A percentile compares a stretch with the other conserved stretches of the same genome.
Conservation (phyloP, 2,329 filamentous ascomycete genomes). For the Penicillium sp. region DNA sequence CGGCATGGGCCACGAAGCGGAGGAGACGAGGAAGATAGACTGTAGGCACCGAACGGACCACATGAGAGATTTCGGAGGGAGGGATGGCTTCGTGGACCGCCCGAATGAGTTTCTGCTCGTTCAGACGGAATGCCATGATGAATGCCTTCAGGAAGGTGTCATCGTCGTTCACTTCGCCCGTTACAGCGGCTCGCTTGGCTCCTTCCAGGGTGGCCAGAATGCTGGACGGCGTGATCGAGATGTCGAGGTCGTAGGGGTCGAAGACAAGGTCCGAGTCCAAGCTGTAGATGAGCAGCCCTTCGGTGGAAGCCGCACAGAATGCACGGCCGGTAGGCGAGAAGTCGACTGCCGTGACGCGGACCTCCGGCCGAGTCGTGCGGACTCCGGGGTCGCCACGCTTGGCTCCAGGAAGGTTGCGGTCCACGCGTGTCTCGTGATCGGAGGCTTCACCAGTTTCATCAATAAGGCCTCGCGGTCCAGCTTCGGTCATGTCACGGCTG, state of each 20-base stretch:
- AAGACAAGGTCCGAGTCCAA: conserved; percentile 77
- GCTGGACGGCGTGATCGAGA: conserved; percentile 81
- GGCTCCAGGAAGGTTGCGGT: conserved; percentile 71
- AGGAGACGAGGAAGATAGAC: conserved; percentile 81
- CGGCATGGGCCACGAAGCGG: conserved; percentile 76
- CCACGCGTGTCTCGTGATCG: conserved; percentile 75
- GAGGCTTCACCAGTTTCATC: conserved; percentile 82
- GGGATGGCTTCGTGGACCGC: conserved; percentile 80
- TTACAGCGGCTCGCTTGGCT: conserved; percentile 28
- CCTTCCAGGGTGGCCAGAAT: conserved; percentile 63
- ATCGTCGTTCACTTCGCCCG: conserved; percentile 53
- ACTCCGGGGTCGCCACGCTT: conserved; percentile 78
- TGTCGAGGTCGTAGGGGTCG: conserved; percentile 91
- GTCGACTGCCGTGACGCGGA: conserved; percentile 72
- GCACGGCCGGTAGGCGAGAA: conserved; percentile 83
- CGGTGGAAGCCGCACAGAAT: conserved; percentile 90
- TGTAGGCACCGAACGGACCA: conserved; percentile 68
- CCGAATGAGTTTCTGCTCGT: conserved; percentile 71
- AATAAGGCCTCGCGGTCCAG: conserved; percentile 71
- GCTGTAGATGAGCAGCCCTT: conserved; percentile 87
- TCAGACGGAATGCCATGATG: conserved; percentile 94
- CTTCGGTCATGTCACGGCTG: conserved; percentile 82
- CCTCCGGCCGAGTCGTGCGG: conserved; percentile 66
- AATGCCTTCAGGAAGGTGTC: conserved; percentile 79
- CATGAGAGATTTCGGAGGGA: conserved; percentile 61